phyloP scores from a whole-genome alignment of 306 rosid genomes.

The Castanea mollissima region DNA sequence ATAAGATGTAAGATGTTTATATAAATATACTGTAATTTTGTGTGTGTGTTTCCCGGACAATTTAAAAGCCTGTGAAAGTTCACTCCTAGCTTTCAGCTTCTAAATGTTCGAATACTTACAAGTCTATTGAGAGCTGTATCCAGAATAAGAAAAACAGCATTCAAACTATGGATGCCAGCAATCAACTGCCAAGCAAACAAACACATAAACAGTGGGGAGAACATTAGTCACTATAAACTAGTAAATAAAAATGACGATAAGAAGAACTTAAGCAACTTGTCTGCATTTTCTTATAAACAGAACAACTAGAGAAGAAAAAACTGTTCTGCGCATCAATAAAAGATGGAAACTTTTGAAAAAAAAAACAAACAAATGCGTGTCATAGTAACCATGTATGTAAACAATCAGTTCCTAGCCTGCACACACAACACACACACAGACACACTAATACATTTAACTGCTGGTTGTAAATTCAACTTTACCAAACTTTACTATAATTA shows the following conservation, averaged over 20 bases:
- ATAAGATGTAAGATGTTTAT: not conserved
- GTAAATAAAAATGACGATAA: not conserved
- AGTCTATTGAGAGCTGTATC: slow-evolving; percentile 70
- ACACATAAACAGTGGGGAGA: not conserved
- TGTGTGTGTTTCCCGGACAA: not conserved
- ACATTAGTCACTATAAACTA: not conserved
- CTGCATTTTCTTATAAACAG: not conserved
- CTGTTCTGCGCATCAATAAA: not conserved
- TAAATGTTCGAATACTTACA: slow-evolving; percentile 40
- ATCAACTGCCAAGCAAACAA: slow-evolving; percentile 52
- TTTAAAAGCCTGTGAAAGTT: not conserved
- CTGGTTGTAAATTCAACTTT: not conserved
- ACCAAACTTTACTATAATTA: not conserved
- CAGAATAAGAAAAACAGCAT: slow-evolving; percentile 62
- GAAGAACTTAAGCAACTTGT: not conserved
- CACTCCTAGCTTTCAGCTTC: slow-evolving; percentile 1
- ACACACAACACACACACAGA: not conserved
- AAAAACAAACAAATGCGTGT: not conserved
- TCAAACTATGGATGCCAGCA: slow-evolving; percentile 69
- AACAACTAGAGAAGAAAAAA: not conserved
- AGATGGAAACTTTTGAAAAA: not conserved
- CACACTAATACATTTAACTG: not conserved
- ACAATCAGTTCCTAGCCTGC: not conserved
- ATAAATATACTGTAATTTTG: not conserved
- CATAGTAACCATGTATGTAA: not conserved